These are phyloP conservation scores for Solanum tacnaense DNA, from an alignment of 257 asterid species.

Conservation along the genomic window DNA sequence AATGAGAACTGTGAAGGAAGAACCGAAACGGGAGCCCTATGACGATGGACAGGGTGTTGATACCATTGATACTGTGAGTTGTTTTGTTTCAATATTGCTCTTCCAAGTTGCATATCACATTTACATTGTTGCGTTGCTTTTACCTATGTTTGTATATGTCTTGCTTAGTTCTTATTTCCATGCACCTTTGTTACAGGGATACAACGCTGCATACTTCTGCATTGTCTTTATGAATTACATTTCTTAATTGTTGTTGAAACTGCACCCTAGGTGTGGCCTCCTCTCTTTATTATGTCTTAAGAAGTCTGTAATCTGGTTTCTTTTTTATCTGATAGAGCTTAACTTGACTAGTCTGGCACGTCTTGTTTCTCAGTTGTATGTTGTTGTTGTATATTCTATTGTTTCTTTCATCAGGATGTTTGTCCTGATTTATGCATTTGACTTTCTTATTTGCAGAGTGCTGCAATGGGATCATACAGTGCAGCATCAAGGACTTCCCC, in stretches of 20 bases:
- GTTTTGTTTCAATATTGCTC: not conserved
- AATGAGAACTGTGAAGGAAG: not conserved
- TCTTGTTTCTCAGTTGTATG: not conserved
- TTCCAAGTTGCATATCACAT: not conserved
- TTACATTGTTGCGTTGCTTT: not conserved
- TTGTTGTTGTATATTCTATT: too few species aligned
- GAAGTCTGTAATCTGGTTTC: not conserved
- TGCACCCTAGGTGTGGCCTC: not conserved
- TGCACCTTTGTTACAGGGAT: not conserved
- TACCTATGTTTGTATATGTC: not conserved
- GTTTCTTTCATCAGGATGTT: not conserved
- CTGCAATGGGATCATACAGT: not conserved
- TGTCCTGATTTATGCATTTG: not conserved
- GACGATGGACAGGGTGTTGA: not conserved
- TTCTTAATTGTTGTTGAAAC: not conserved
- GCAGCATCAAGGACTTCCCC: not conserved
- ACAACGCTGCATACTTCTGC: not conserved
- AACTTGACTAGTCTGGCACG: not conserved
- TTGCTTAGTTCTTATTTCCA: not conserved
- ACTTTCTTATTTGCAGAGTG: not conserved
- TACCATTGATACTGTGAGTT: not conserved
- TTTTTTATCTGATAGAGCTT: not conserved
- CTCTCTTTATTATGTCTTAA: not conserved
- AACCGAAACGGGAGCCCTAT: not conserved
- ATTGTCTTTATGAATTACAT: not conserved